These are phyloP conservation scores for Coemansia sp. DNA, from an alignment of 192 early-diverging fungal genomes.

Conservation along the genomic window DNA sequence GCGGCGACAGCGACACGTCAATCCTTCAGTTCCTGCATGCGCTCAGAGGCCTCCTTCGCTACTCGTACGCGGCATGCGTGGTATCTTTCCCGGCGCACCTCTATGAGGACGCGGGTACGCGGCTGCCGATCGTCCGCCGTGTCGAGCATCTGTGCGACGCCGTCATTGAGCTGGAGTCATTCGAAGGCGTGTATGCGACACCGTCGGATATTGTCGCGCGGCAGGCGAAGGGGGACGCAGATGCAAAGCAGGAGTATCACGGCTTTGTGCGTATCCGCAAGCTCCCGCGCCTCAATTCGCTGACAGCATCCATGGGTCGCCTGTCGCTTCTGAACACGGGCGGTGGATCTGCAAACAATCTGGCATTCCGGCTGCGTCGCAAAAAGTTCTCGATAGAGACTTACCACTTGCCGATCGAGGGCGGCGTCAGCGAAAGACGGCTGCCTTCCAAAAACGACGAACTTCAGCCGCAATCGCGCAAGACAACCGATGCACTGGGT, in stretches of 20 bases:
- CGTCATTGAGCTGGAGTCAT: constrained; percentile 88
- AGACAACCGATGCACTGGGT: constrained; percentile 33
- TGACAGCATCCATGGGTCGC: constrained; percentile 68
- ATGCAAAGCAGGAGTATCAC: constrained; percentile 68
- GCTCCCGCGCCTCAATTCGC: constrained; percentile 72
- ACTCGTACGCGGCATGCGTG: constrained; percentile 71
- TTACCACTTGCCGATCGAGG: constrained; percentile 93
- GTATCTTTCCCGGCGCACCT: constrained; percentile 80
- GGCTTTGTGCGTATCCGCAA: constrained; percentile 87
- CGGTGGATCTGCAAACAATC: constrained; percentile 61
- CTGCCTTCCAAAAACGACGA: constrained; percentile 32
- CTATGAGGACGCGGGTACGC: constrained; percentile 56
- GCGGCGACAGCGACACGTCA: constrained; percentile 56
- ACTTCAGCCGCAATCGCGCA: constrained; percentile 6
- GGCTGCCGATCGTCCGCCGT: constrained; percentile 59
- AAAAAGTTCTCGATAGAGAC: constrained; percentile 92
- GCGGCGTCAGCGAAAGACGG: constrained; percentile 69
- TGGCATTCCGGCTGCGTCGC: constrained; percentile 85
- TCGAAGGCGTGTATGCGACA: constrained; percentile 66
- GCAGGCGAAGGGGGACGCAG: constrained; percentile 57
- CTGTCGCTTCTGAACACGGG: constrained; percentile 62
- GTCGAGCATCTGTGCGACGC: constrained; percentile 82
- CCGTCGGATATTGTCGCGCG: constrained; percentile 54
- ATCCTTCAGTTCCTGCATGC: constrained; percentile 68
- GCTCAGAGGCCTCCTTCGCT: constrained; percentile 74